Evolutionary conservation across 1,139 yeast species (phyloP), one percentile per base, ranked within the genome.

Genomic region (Casaregolazyma suthepensis): DNA sequence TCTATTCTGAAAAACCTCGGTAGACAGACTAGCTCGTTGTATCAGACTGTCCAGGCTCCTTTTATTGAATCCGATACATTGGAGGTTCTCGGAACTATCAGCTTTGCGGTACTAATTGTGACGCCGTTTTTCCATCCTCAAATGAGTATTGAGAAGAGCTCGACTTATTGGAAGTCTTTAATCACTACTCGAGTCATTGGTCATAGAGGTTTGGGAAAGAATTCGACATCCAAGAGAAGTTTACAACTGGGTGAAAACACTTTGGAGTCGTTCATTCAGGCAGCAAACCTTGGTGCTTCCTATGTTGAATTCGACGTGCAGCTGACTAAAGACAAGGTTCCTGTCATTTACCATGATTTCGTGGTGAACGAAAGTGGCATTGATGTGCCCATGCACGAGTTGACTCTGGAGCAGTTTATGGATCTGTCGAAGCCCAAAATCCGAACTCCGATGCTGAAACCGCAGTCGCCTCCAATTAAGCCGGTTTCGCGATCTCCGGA

Each of bases 241-340:
- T 76, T 93, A 65, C 99, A 93, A 71, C 75, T 93, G 57, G 99
- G 99, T 45, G 99, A 93, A 66, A 93, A 93, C 66, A 93, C 99
- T 0, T 87, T 93, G 38, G 97, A 91, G 66, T 87, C 96, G 1
- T 93, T 93, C 62, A 87, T 93, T 66, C 96, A 96, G 10, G 99
- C 99, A 0, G 96, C 98, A 0, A 90, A 96, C 3, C 74, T 93
- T 61, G 99, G 99, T 42, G 97, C 95, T 10, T 66, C 73, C 35
- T 75, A 74, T 55, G 77, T 74, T 52, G 99, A 93, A 70, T 93
- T 93, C 68, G 99, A 93, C 70, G 98, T 93, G 42, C 99, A 93
- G 69, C 74, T 93, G 60, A 93, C 99, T n/a, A 90, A 90, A 66
- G 98, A 93, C 69, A 77, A 77, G 59, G 83, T 89, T 12, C 98